Evolutionary conservation across 2,329 filamentous ascomycete species (phyloP), one percentile per base, ranked within the genome.

Genomic region (Cladosporium sp.): DNA sequence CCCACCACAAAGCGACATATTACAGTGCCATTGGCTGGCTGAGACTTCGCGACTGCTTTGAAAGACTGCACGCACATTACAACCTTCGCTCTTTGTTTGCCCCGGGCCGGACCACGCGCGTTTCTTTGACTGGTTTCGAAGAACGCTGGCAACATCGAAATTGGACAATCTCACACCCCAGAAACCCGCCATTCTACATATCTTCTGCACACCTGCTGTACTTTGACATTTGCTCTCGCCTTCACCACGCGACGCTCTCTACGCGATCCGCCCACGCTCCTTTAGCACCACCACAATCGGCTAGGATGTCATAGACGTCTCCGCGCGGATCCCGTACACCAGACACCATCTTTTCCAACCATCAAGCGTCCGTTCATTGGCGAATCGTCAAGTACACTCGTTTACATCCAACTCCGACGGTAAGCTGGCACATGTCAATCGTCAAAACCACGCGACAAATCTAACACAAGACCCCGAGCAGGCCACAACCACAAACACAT

Each of bases 301-400:
- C 40, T 56, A 61, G 54, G 43, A 64, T 64, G 61, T 55, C 50
- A 46, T 65, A 57, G 56, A 35, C 32, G 32, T 38, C 43, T 50
- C 48, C 39, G 38, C 53, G 43, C 33, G 38, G 25, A 53, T 52
- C 38, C 48, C 35, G 43, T 41, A 49, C 50, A 45, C 20, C 43
- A n/a, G 35, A 36, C 40, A 36, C 43, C 47, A 45, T 50, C 55
- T 57, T 58, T 57, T 54, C 19, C 55, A 45, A 41, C 51, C 35
- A 57, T 54, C 55, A 58, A 54, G 57, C 55, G 22, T 57, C 22
- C 36, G 30, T 48, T 57, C 53, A 50, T 50, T 58, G 62, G 59
- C 60, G 58, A 55, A 53, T 59, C 62, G 72, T 75, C 72, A 75
- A 73, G 65, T 73, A 71, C 73, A 75, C 70, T 76, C 73, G 72